phyloP scores from a whole-genome alignment of 2,329 filamentous ascomycete species.

The Ophiostoma australiae region DNA sequence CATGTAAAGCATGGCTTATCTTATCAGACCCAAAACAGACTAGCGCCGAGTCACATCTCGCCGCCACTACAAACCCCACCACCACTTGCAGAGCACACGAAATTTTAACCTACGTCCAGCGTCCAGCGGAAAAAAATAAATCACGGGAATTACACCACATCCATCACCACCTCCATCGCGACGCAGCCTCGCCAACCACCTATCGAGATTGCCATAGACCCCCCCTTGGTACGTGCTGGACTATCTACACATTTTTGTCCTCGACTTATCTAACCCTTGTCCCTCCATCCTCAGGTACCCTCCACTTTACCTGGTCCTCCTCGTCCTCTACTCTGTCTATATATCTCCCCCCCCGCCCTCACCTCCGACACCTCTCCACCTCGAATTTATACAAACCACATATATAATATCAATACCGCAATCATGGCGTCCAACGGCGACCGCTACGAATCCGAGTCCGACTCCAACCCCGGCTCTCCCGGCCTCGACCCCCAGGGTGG shows the following conservation, averaged over 20 bases:
- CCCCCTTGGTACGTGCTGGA: conserved; percentile 15
- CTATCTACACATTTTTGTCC: background rate
- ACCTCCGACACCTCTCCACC: background rate
- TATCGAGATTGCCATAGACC: conserved; percentile 11
- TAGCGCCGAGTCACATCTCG: conserved; percentile 26
- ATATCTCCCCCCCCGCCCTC: background rate
- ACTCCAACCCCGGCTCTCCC: conserved; percentile 59
- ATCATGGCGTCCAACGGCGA: conserved; percentile 56
- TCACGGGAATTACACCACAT: conserved; percentile 20
- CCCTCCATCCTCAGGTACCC: background rate
- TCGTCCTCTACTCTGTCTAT: background rate
- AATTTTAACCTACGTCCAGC: conserved; percentile 26
- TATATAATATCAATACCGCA: conserved; percentile 23
- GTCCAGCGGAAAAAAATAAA: conserved; percentile 23
- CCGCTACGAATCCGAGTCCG: conserved; percentile 66
- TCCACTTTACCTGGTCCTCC: background rate
- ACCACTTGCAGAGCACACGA: conserved; percentile 27
- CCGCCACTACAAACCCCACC: conserved; percentile 26
- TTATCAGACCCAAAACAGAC: conserved; percentile 22
- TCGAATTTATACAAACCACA: background rate
- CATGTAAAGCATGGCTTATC: conserved; percentile 22
- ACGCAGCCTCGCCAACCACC: conserved; percentile 23
- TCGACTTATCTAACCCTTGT: background rate
- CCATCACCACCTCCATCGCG: conserved; percentile 21
- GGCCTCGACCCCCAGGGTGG: conserved; percentile 53